phyloP scores from a whole-genome alignment of 305 asterid genomes.

The Striga hermonthica region DNA sequence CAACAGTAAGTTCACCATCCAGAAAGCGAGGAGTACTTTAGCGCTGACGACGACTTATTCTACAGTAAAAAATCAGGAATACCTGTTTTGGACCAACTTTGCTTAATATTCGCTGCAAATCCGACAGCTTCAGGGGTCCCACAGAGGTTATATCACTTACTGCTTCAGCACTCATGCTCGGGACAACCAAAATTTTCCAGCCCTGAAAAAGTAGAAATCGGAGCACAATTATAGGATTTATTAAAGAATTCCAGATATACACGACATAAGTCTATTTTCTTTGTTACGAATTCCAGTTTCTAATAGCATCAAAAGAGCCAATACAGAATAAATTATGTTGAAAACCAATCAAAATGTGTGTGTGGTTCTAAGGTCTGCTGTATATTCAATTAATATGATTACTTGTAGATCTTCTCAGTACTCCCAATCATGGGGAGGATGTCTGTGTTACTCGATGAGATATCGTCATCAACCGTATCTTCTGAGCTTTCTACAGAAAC shows the following conservation, averaged over 20 bases:
- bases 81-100: constrained; percentile 85
- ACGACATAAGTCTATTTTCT: background rate
- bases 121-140: constrained; percentile 86
- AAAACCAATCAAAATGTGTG: constrained; percentile 2
- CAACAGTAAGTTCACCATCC: constrained; percentile 31
- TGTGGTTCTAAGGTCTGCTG: background rate
- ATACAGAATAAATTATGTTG: constrained; percentile 11
- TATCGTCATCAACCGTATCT: constrained; percentile 64
- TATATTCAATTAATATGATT: constrained; percentile 20
- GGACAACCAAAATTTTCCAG: constrained; percentile 80
- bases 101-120: constrained; percentile 88
- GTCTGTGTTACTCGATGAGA: constrained; percentile 57
- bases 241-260: background rate
- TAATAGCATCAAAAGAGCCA: background rate
- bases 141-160: constrained; percentile 82
- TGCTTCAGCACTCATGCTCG: constrained; percentile 75
- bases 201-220: constrained; percentile 49
- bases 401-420: too few relatives aligned
- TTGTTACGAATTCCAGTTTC: background rate
- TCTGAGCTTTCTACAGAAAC: constrained; percentile 58
- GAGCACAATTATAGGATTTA: constrained; percentile 19
- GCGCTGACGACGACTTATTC: constrained; percentile 18
- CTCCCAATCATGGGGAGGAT: too few relatives aligned
- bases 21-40: constrained; percentile 21
- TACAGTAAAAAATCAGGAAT: constrained; percentile 22